Conservation (phyloP, 2,329 filamentous ascomycete species). For the Fusarium chaquense region DNA sequence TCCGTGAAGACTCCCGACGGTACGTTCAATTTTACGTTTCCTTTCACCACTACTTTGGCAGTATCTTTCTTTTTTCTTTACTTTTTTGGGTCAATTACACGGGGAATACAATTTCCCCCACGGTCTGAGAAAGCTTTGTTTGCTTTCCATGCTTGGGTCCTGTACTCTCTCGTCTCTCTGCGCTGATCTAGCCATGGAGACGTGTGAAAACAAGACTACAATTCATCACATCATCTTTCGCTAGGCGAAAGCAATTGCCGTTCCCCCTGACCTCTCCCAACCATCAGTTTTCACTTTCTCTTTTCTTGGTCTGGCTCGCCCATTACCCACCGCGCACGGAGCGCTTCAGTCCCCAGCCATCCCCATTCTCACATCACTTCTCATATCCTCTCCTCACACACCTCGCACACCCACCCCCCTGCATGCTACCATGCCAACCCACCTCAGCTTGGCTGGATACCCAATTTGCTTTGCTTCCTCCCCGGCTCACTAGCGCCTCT, state of each 20-base stretch:
- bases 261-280: slow-evolving; percentile 33
- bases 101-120: background rate
- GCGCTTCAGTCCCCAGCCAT: slow-evolving; percentile 45
- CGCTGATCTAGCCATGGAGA: slow-evolving; percentile 30
- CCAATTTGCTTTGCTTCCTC: slow-evolving; percentile 45
- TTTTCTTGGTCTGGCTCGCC: slow-evolving; percentile 30
- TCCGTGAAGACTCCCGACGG: slow-evolving; percentile 64
- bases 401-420: slow-evolving; percentile 36
- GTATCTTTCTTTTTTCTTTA: background rate
- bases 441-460: slow-evolving; percentile 42
- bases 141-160: background rate
- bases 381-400: slow-evolving; percentile 27
- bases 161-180: slow-evolving; percentile 1
- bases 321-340: slow-evolving; percentile 41
- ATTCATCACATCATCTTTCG: slow-evolving; percentile 26
- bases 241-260: slow-evolving; percentile 28
- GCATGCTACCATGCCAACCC: slow-evolving; percentile 31
- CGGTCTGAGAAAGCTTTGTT: slow-evolving; percentile 5
- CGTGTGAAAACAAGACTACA: slow-evolving; percentile 16
- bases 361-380: slow-evolving; percentile 35
- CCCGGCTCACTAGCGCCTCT: slow-evolving; percentile 36
- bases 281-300: slow-evolving; percentile 17
- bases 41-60: background rate
- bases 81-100: slow-evolving; percentile 6
- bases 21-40: slow-evolving; percentile 54